Percentiles rank a stretch among this genome's conserved stretches.
phyloP scores from a whole-genome alignment of 768 basidiomycete species.

The Russula compacta region DNA sequence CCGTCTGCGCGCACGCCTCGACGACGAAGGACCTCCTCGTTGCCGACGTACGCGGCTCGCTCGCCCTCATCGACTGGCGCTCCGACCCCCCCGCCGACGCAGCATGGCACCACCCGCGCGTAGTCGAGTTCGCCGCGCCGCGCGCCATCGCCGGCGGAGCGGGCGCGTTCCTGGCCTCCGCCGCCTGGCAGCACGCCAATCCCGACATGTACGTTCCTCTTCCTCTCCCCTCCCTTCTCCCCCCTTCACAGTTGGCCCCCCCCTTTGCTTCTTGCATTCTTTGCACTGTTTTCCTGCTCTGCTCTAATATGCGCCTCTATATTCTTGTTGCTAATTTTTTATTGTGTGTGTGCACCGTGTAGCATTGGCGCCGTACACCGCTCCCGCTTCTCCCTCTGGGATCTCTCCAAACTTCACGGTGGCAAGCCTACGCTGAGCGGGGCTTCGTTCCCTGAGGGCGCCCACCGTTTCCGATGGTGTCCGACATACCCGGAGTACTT shows the following conservation, averaged over 20 bases:
- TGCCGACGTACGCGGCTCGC: slow-evolving; percentile 61
- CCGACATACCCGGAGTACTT: slow-evolving; percentile 68
- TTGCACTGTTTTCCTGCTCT: not conserved
- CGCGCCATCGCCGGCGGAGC: slow-evolving; percentile 46
- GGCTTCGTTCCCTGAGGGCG: slow-evolving; percentile 56
- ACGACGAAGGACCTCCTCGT: slow-evolving; percentile 76
- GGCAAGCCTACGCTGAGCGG: slow-evolving; percentile 63
- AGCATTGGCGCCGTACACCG: slow-evolving; percentile 74
- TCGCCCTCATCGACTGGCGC: slow-evolving; percentile 79
- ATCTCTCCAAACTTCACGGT: slow-evolving; percentile 59
- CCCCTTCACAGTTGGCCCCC: too few species aligned
- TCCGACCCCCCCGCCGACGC: slow-evolving; percentile 53
- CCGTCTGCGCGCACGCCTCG: slow-evolving; percentile 60
- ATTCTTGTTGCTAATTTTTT: not conserved
- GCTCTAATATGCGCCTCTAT: not conserved
- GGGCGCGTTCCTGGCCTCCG: slow-evolving; percentile 44
- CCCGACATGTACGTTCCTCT: slow-evolving; percentile 53
- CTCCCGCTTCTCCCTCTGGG: slow-evolving; percentile 67
- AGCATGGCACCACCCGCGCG: slow-evolving; percentile 49
- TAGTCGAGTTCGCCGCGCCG: slow-evolving; percentile 69
- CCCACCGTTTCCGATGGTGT: slow-evolving; percentile 72
- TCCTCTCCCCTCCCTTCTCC: not conserved
- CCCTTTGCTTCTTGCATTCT: too few species aligned
- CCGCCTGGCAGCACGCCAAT: slow-evolving; percentile 63
- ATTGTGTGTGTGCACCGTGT: not conserved